These are phyloP conservation scores for Mycena galopus DNA, from an alignment of 768 basidiomycete species.

Conservation along the genomic window DNA sequence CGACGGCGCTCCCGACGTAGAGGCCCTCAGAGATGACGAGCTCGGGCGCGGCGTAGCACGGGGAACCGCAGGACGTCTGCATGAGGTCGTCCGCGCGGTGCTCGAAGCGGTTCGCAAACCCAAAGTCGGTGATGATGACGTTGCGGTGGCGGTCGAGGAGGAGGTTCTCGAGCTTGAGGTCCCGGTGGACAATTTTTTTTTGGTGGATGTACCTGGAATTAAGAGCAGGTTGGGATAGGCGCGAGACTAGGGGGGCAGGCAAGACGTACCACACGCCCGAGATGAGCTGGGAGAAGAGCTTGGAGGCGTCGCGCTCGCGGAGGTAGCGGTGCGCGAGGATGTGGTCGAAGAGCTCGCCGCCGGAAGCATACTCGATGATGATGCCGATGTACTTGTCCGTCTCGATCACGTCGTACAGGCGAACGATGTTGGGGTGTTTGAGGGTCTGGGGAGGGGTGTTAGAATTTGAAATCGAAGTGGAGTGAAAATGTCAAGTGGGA, in stretches of 20 bases:
- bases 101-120: conserved; percentile 98
- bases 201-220: conserved; percentile 69
- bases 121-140: conserved; percentile 99
- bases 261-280: conserved; percentile 89
- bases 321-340: conserved; percentile 98
- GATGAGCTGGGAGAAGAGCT: conserved; percentile 97
- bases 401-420: conserved; percentile 98
- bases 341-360: conserved; percentile 98
- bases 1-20: conserved; percentile 97
- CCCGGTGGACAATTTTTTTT: conserved; percentile 99
- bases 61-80: conserved; percentile 97
- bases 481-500: too few species aligned
- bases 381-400: conserved; percentile 99
- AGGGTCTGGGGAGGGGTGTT: conserved; percentile 69
- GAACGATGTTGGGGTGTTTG: conserved; percentile 98
- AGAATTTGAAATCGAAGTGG: neutral
- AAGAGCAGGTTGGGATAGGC: too few species aligned
- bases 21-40: conserved; percentile 97
- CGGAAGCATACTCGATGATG: conserved; percentile 97
- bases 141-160: conserved; percentile 97
- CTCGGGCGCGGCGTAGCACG: conserved; percentile 98
- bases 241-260: neutral
- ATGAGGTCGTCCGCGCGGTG: conserved; percentile 94
- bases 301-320: conserved; percentile 93
- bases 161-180: conserved; percentile 98